Evolutionary conservation across 2,329 filamentous ascomycete genomes (phyloP), one percentile per base, ranked within the genome.

Genomic region (Eutypa lata): DNA sequence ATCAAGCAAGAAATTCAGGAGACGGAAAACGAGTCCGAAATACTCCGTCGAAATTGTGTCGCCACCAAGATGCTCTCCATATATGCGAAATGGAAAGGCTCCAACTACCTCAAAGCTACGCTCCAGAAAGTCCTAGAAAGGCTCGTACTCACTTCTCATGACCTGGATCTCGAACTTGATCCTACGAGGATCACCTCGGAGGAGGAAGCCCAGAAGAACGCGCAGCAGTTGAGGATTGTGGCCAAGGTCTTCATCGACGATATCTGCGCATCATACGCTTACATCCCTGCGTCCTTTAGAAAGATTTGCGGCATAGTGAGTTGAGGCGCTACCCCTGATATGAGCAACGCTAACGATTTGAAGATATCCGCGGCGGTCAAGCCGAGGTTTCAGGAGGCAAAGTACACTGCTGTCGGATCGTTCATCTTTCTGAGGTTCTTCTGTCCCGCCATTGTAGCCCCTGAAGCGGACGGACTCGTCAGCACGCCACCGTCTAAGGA

Each of bases 371-470:
- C 78, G 16, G 78, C 83, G n/a, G 85, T 88, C 1, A 78, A 83
- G 62, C 76, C 76, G 26, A 77, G 81, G 31, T 89, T 88, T 60
- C 83, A 81, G 0, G 85, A 88, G 54, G 84, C 86, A 6, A 89
- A 88, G 67, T 89, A 88, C 63, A 89, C 85, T 0, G 86, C 86
- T 3, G 85, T 89, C 14, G 86, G 86, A 1, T 84, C 86, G 0
- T 89, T 89, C 62, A 83, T 89, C 53, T 89, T 89, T 62, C 75
- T 89, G 22, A 80, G 86, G 8, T 89, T 89, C 71, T 89, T 89
- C 64, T 89, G 86, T 58, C 86, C 86, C 7, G 86, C 86, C 24
- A 89, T 89, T 50, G 86, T 89, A 16, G 84, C 86, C 1, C 86
- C 86, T 0, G 85, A 89, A 63, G 80, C 78, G 1, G 86, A 88